These are phyloP conservation scores for Stephania yunnanensis DNA, from an alignment of 164 flowering plant species.

Conservation along the genomic window DNA sequence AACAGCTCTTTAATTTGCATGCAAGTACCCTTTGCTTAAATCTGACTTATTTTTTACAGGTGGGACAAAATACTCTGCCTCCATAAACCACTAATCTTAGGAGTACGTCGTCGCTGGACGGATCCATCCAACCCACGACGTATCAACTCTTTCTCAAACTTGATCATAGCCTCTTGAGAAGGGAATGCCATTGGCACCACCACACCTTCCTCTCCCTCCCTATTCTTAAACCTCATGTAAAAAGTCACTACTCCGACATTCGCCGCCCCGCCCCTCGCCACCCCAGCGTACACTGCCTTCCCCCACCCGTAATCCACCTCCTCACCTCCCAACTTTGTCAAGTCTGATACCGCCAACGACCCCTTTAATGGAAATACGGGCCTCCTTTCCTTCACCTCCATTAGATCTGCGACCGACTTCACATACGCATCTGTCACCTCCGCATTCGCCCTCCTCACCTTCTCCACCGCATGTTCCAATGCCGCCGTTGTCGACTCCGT, in stretches of 20 bases:
- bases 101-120: too few species aligned
- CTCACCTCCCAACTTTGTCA: constrained; percentile 38
- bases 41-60: too few species aligned
- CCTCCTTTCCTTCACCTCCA: constrained; percentile 30
- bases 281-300: constrained; percentile 40
- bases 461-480: constrained; percentile 31
- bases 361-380: constrained; percentile 30
- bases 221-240: constrained; percentile 28
- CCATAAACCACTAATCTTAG: too few species aligned
- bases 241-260: constrained; percentile 41
- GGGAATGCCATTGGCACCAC: constrained; percentile 51
- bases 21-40: too few species aligned
- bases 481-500: constrained; percentile 18
- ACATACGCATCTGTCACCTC: constrained; percentile 28
- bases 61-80: too few species aligned
- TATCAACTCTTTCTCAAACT: constrained; percentile 30
- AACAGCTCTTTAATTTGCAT: too few species aligned
- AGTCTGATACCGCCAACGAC: constrained; percentile 43
- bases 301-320: constrained; percentile 72
- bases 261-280: constrained; percentile 37
- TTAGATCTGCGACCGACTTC: constrained; percentile 27
- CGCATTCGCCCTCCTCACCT: constrained; percentile 34
- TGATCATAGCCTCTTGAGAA: constrained; percentile 33
- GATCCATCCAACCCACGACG: too few species aligned
- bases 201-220: constrained; percentile 43